These are phyloP conservation scores for Alternaria postmessia DNA, from an alignment of 2,329 filamentous ascomycete genomes.

Conservation along the genomic window DNA sequence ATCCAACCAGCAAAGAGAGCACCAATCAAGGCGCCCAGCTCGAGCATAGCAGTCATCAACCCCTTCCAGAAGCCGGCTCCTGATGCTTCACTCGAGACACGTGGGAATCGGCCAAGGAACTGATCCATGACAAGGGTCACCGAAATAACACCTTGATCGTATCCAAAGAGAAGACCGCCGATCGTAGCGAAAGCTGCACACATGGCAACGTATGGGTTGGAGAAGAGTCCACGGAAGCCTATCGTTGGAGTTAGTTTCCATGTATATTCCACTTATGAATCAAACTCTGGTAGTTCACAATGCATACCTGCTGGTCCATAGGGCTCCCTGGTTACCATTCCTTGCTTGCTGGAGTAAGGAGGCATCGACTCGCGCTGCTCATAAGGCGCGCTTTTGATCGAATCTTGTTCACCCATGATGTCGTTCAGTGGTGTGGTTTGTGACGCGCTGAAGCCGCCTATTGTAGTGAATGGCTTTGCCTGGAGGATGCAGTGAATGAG, in stretches of 20 bases:
- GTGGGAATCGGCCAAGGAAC: constrained; percentile 57
- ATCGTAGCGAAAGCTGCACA: constrained; percentile 62
- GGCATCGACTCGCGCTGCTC: constrained; percentile 33
- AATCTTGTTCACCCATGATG: constrained; percentile 26
- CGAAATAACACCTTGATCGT: constrained; percentile 56
- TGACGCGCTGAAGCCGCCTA: constrained; percentile 6
- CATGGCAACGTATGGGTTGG: constrained; percentile 59
- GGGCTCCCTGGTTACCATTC: constrained; percentile 32
- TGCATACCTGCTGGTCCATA: constrained; percentile 45
- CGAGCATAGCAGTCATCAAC: constrained; percentile 63
- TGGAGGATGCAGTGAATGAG: not conserved
- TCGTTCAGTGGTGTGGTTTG: constrained; percentile 6
- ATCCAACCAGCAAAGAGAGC: constrained; percentile 55
- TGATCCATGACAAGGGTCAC: constrained; percentile 63
- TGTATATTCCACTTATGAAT: not conserved
- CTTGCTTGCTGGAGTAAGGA: constrained; percentile 22
- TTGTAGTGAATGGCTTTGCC: not conserved
- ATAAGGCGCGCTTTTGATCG: constrained; percentile 28
- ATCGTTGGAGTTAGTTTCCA: constrained; percentile 15
- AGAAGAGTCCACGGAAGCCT: constrained; percentile 58
- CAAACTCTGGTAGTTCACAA: not conserved
- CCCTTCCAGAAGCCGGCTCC: constrained; percentile 57
- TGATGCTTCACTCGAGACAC: constrained; percentile 51
- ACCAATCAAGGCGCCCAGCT: constrained; percentile 59
- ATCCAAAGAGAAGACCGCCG: constrained; percentile 61